phyloP scores from a whole-genome alignment of 805 yeast genomes.

The Candida nemodendra region DNA sequence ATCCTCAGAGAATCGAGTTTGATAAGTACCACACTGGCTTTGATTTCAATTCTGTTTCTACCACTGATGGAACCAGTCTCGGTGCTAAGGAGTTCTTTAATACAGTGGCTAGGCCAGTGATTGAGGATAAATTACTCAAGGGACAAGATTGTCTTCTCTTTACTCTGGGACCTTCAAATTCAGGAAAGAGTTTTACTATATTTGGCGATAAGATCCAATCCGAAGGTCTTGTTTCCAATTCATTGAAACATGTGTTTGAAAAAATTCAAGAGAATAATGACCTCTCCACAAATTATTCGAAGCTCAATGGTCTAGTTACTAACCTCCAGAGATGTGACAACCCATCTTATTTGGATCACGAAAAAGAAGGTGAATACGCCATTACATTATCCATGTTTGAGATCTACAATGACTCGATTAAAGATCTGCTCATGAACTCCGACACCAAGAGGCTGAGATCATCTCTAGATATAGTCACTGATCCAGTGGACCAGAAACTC shows the following conservation, averaged over 20 bases:
- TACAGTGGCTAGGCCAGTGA: conserved; percentile 32
- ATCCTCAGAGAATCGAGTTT: conserved; percentile 24
- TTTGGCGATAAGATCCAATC: conserved; percentile 30
- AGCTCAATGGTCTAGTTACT: conserved; percentile 9
- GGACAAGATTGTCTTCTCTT: conserved; percentile 43
- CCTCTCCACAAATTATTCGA: conserved; percentile 9
- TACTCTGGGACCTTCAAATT: conserved; percentile 53
- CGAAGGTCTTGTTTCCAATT: conserved; percentile 19
- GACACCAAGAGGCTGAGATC: conserved; percentile 21
- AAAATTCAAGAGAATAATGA: conserved; percentile 8
- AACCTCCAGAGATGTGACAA: conserved; percentile 13
- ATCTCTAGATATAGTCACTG: conserved; percentile 41
- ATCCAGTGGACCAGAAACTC: conserved; percentile 42
- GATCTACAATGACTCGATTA: conserved; percentile 46
- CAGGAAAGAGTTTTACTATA: conserved; percentile 45
- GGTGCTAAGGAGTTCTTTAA: conserved; percentile 38
- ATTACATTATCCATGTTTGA: conserved; percentile 54
- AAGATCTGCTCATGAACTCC: conserved; percentile 36
- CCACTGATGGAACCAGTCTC: conserved; percentile 30
- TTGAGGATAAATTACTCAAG: conserved; percentile 30
- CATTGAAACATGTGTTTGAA: conserved; percentile 25
- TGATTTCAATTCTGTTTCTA: conserved; percentile 25
- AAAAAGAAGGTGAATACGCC: conserved; percentile 26
- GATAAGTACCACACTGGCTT: conserved; percentile 26
- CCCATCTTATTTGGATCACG: not conserved